Base-by-base conservation (phyloP, 257 asterid species). In the Craterostigma plantagineum region DNA sequence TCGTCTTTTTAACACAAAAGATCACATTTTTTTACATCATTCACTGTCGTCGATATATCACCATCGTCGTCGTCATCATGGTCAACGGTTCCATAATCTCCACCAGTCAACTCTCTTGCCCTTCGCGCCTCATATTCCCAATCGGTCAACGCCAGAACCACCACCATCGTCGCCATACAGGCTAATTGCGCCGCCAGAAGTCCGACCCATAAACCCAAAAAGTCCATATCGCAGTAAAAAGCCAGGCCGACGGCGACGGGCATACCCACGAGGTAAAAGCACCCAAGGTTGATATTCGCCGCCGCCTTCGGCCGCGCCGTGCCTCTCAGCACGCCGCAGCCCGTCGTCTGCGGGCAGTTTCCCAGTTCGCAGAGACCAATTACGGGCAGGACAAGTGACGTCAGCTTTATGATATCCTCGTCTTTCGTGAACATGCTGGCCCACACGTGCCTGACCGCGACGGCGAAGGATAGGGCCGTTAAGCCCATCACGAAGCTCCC, bases 281-380 rank as follows among this genome's bases (percentile, higher is more conserved):
- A 70, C 5, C 77, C 74, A 56, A 75, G 51, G 58, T 75, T 75
- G 16, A 75, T 70, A 34, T 64, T 64, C 10, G 85, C 85, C 8
- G 74, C 80, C 1, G 68, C 65, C 47, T 71, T 71, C 0, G 85
- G 85, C 56, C 80, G 53, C 0, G 85, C 85, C n/a, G 80, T 67
- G 6, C 80, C 85, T 2, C 80, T 48, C 42, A 75, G 27, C 12
- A 67, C 85, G 34, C 85, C 85, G 18, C 85, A 75, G 9, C 80
- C 85, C 16, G 85, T 71, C 0, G 85, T 75, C 45, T 71, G 85
- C 11, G 85, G 85, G 50, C 85, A 75, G 53, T 75, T 75, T 1
- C 85, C 85, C 4, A 75, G 51, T 56, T 75, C 85, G 36, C 85
- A 71, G 0, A 75, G 72, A 79, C n/a, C 85, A 35, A 75, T 68